Percentiles rank a stretch among this genome's conserved stretches.
phyloP scores from a whole-genome alignment of 164 flowering plant species.

The Sedum album region DNA sequence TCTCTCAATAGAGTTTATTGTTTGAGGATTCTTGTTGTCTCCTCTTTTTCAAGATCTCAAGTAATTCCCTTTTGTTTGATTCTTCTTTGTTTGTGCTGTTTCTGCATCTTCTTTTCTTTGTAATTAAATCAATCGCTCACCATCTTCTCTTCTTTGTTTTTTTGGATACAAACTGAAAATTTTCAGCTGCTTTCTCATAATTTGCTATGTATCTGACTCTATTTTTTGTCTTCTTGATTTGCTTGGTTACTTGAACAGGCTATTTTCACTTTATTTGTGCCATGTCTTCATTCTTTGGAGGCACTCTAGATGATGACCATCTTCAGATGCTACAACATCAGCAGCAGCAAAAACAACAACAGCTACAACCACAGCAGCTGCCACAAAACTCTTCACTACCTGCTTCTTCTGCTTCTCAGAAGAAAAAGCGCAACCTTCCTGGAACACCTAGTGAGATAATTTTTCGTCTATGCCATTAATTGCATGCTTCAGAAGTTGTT shows the following conservation, averaged over 20 bases:
- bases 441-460: conserved; percentile 72
- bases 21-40: conserved; percentile 9
- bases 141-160: conserved; percentile 7
- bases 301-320: not conserved
- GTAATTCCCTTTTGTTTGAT: conserved; percentile 7
- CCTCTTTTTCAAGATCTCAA: conserved; percentile 9
- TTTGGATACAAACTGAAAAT: conserved; percentile 7
- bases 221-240: conserved; percentile 2
- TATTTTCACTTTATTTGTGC: not conserved
- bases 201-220: not conserved
- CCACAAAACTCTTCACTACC: conserved; percentile 29
- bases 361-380: conserved; percentile 27
- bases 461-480: not conserved
- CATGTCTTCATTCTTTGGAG: conserved; percentile 7
- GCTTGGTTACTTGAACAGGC: not conserved
- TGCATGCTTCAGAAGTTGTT: not conserved
- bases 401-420: conserved; percentile 34
- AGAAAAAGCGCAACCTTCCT: conserved; percentile 68
- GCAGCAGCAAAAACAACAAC: conserved; percentile 8
- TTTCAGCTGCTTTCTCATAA: conserved; percentile 8
- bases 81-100: conserved; percentile 7
- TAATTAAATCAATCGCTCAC: conserved; percentile 3
- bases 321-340: conserved; percentile 5
- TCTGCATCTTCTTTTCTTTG: conserved; percentile 6
- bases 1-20: conserved; percentile 4